These are phyloP conservation scores for Trichoderma koningiopsis DNA, from an alignment of 2,329 filamentous ascomycete genomes.

Conservation along the genomic window DNA sequence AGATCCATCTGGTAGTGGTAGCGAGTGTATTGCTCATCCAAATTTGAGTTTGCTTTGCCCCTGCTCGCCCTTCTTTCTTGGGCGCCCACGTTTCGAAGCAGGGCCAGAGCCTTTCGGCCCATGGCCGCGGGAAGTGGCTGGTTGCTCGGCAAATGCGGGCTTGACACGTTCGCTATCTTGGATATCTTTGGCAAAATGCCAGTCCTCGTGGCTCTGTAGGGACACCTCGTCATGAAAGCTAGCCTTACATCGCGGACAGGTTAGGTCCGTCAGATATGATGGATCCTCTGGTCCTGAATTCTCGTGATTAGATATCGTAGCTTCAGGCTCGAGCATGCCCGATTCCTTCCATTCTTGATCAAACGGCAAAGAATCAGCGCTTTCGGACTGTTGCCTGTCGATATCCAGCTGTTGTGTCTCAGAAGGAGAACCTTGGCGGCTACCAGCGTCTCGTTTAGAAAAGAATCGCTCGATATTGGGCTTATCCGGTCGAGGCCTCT, in stretches of 20 bases:
- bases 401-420: constrained; percentile 27
- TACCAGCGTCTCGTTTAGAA: constrained; percentile 42
- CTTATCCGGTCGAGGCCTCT: constrained; percentile 45
- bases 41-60: constrained; percentile 64
- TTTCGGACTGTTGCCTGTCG: neutral
- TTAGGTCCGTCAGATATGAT: constrained; percentile 39
- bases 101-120: constrained; percentile 38
- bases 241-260: constrained; percentile 68
- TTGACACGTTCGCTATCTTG: constrained; percentile 63
- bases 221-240: constrained; percentile 59
- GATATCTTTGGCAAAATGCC: constrained; percentile 90
- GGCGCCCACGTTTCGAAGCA: constrained; percentile 46
- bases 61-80: constrained; percentile 49
- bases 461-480: constrained; percentile 62
- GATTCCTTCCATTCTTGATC: neutral
- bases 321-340: neutral
- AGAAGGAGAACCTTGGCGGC: constrained; percentile 34
- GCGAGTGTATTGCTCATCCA: constrained; percentile 45
- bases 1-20: neutral
- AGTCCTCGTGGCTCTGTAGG: constrained; percentile 80
- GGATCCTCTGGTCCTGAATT: neutral
- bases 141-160: constrained; percentile 46
- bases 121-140: constrained; percentile 37
- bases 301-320: neutral
- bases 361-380: neutral